Percentiles rank a stretch among this genome's conserved stretches.
These are phyloP conservation scores for Plasmodium inui DNA, from an alignment of 169 alveolate species.

Conservation along the genomic window DNA sequence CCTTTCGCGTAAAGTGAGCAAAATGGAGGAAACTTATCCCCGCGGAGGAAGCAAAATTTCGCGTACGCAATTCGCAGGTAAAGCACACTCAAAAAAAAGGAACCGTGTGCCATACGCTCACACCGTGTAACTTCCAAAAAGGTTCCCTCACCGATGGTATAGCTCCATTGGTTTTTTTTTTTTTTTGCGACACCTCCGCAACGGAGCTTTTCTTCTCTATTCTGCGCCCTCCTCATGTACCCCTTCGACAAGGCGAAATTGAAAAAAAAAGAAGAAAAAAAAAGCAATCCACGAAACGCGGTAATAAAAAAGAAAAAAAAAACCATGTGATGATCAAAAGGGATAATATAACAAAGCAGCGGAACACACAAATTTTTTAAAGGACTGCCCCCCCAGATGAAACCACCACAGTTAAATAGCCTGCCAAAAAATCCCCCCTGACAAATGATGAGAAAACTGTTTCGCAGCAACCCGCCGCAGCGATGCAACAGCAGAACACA, in stretches of 20 bases:
- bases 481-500: background rate
- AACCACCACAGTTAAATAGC: background rate
- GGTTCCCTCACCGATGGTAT: background rate
- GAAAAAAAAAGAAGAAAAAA: background rate
- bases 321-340: background rate
- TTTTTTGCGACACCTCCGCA: background rate
- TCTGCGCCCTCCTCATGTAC: background rate
- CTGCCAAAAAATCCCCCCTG: background rate
- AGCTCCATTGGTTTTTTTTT: background rate
- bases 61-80: background rate
- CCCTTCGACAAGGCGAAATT: background rate
- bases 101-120: background rate
- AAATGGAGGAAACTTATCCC: background rate
- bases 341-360: background rate
- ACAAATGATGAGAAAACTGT: slow-evolving; percentile 38
- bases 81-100: background rate
- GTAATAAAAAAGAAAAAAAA: background rate
- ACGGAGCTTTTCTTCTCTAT: background rate
- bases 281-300: background rate
- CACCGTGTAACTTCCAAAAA: background rate
- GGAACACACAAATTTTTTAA: background rate
- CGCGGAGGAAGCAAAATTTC: background rate
- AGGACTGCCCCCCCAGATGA: background rate
- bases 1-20: background rate
- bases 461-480: background rate